phyloP scores from a whole-genome alignment of 441 rosid species.

The Pelargonium citronellum region DNA sequence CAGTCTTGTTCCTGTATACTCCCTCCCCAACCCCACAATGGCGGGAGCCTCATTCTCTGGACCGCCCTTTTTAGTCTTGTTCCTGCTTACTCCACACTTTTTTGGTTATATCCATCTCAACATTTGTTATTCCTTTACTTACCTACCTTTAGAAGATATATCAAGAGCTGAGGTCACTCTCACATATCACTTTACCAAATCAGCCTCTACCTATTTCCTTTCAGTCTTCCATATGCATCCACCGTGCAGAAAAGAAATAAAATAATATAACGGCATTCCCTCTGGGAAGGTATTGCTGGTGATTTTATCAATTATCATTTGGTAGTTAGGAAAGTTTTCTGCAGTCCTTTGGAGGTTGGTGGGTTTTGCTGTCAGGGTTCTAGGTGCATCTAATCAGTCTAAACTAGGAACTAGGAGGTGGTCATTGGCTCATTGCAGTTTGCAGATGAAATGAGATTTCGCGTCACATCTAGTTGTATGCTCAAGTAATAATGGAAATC shows the following conservation, averaged over 20 bases:
- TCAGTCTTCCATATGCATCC: no score
- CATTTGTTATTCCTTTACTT: background rate
- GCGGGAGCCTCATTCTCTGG: no score
- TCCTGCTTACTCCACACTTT: background rate
- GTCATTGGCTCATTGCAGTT: no score
- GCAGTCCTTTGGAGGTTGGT: no score
- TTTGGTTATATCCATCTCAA: background rate
- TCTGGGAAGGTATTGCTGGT: background rate
- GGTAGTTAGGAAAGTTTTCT: background rate
- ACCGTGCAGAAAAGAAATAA: background rate
- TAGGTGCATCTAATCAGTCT: no score
- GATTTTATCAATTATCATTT: background rate
- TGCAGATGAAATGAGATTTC: no score
- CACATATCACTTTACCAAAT: constrained; percentile 7
- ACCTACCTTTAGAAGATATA: background rate
- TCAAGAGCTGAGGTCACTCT: background rate
- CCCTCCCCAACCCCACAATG: no score
- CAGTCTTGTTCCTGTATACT: background rate
- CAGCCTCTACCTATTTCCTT: background rate
- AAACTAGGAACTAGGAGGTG: no score
- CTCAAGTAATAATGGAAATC: no score
- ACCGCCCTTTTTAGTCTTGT: constrained; percentile 1
- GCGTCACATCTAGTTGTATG: no score
- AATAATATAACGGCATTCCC: background rate
- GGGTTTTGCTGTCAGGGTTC: no score